A percentile compares a stretch with the other conserved stretches of the same genome.
phyloP scores from a whole-genome alignment of 202 grass and related monocot species.

The Setaria italica region DNA sequence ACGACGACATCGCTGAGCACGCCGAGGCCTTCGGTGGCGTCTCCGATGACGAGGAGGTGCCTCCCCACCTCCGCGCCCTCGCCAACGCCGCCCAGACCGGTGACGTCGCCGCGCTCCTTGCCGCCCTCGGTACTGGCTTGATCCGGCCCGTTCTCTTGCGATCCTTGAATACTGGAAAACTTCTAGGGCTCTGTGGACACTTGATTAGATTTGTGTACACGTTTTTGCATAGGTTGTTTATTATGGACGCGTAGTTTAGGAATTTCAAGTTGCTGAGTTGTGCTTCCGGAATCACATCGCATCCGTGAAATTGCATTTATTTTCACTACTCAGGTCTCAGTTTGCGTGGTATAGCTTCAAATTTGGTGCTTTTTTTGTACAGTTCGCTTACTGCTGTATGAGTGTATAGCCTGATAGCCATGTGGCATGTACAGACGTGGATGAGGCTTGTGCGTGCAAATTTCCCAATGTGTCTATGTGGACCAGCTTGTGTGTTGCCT shows the following conservation, averaged over 20 bases:
- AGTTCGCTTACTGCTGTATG: not conserved
- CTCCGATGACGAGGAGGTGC: slow-evolving; percentile 65
- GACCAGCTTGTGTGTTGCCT: not conserved
- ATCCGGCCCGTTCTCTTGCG: not conserved
- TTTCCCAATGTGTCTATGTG: not conserved
- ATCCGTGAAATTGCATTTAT: not conserved
- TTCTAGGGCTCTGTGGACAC: slow-evolving; percentile 21
- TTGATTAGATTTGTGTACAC: not conserved
- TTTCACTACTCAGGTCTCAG: not conserved
- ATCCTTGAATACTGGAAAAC: not conserved
- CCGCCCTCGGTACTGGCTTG: slow-evolving; percentile 66
- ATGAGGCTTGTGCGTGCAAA: not conserved
- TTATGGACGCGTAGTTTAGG: not conserved
- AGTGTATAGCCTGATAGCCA: not conserved
- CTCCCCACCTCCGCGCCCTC: slow-evolving; percentile 79
- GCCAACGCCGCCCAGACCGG: slow-evolving; percentile 77
- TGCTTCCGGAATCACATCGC: not conserved
- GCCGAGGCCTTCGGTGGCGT: slow-evolving; percentile 45
- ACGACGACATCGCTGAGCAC: slow-evolving; percentile 56
- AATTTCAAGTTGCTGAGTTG: not conserved
- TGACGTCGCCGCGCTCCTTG: slow-evolving; percentile 62
- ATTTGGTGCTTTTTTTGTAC: slow-evolving; percentile 3
- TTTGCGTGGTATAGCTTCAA: not conserved
- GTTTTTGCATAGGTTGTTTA: not conserved
- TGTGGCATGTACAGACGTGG: not conserved